A percentile compares a stretch with the other conserved stretches of the same genome.
phyloP scores from a whole-genome alignment of 176 grass and related monocot species.

The Aechmea fasciata region DNA sequence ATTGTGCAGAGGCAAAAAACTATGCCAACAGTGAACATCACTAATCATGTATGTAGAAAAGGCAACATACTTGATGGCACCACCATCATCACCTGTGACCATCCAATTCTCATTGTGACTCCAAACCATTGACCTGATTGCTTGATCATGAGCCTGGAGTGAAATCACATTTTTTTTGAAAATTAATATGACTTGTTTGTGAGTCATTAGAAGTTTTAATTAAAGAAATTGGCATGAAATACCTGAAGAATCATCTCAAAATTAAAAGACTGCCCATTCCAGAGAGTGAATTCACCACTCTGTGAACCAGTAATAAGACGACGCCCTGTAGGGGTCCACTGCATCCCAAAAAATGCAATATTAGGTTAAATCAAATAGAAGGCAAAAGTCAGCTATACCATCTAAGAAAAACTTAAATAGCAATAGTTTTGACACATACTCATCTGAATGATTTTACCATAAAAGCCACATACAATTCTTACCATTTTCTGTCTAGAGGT shows the following conservation, averaged over 20 bases:
- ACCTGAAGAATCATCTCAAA: constrained; percentile 99
- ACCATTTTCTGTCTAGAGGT: not conserved
- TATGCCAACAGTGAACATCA: not conserved
- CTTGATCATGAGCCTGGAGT: constrained; percentile 82
- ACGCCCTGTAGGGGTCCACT: constrained; percentile 94
- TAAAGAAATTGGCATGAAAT: constrained; percentile 21
- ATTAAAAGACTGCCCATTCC: constrained; percentile 99
- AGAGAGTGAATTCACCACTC: constrained; percentile 95
- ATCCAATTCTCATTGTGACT: constrained; percentile 99
- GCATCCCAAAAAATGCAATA: constrained; percentile 29
- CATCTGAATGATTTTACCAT: too few species aligned
- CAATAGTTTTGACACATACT: not conserved
- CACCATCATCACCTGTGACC: constrained; percentile 97
- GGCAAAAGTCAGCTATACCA: not conserved
- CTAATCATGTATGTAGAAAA: constrained; percentile 7
- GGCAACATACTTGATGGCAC: constrained; percentile 75
- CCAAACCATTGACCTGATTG: constrained; percentile 99
- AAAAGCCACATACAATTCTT: too few species aligned
- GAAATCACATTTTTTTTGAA: not conserved
- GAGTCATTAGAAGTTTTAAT: not conserved
- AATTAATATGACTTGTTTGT: not conserved
- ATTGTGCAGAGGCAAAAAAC: not conserved
- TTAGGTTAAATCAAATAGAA: constrained; percentile 14
- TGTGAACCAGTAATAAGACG: constrained; percentile 98
- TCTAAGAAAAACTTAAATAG: not conserved